Evolutionary conservation across 495 filamentous ascomycete genomes (phyloP).

Genomic region (Bombardia bombarda): DNA sequence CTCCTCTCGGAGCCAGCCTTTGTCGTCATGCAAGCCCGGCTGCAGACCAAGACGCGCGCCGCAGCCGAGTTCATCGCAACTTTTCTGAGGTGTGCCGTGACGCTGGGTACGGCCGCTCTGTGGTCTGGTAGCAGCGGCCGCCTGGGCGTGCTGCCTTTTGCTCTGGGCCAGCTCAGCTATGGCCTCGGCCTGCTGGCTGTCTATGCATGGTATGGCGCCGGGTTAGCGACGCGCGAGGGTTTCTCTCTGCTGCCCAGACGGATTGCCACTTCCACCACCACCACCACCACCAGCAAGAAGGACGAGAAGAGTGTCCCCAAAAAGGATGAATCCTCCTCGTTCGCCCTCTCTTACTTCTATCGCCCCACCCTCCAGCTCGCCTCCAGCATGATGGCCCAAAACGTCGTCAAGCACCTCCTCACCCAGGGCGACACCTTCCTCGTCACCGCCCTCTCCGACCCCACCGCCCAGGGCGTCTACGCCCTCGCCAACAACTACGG

Average conservation of each 20-base stretch:
- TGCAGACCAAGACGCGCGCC: conserved; percentile 72
- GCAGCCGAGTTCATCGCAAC: conserved; percentile 73
- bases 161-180: conserved; percentile 76
- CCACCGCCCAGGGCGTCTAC: conserved; percentile 85
- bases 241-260: conserved; percentile 49
- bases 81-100: conserved; percentile 63
- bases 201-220: conserved; percentile 48
- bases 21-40: conserved; percentile 67
- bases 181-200: conserved; percentile 56
- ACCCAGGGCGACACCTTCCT: conserved; percentile 92
- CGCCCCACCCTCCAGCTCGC: conserved; percentile 57
- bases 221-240: conserved; percentile 32
- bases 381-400: conserved; percentile 78
- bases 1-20: conserved; percentile 80
- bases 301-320: too few species aligned
- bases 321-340: too few species aligned
- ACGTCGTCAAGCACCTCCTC: conserved; percentile 78
- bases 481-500: conserved; percentile 93
- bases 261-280: background rate
- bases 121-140: conserved; percentile 36
- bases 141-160: conserved; percentile 79
- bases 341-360: conserved; percentile 57
- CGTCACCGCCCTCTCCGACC: conserved; percentile 64
- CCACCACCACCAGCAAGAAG: too few species aligned
- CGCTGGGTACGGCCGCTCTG: conserved; percentile 58